phyloP scores from a whole-genome alignment of 2,329 filamentous ascomycete species.

The Xylaria sp. region DNA sequence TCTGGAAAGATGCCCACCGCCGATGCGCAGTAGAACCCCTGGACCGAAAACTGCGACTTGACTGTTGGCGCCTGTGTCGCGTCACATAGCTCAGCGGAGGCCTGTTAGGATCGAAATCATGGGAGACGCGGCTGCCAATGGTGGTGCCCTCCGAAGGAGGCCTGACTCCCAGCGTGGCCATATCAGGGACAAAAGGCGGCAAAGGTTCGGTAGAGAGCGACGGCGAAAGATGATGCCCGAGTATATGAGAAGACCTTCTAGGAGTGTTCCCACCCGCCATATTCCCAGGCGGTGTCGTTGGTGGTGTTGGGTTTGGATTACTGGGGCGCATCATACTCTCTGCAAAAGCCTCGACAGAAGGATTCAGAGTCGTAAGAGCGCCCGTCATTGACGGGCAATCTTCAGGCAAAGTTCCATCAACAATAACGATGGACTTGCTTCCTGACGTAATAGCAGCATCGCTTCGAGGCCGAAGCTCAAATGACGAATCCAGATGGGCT shows the following conservation, averaged over 20 bases:
- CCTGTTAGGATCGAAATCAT: slow-evolving; percentile 35
- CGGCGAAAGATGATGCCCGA: slow-evolving; percentile 47
- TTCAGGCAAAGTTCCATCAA: slow-evolving; percentile 66
- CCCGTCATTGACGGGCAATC: slow-evolving; percentile 57
- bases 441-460: slow-evolving; percentile 69
- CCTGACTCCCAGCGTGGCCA: slow-evolving; percentile 43
- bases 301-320: slow-evolving; percentile 59
- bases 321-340: slow-evolving; percentile 53
- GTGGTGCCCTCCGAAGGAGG: slow-evolving; percentile 38
- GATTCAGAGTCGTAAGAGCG: slow-evolving; percentile 46
- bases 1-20: slow-evolving; percentile 64
- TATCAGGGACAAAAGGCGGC: slow-evolving; percentile 52
- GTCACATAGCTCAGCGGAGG: slow-evolving; percentile 39
- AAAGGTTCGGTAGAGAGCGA: slow-evolving; percentile 45
- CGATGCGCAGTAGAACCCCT: slow-evolving; percentile 55
- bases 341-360: slow-evolving; percentile 56
- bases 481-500: slow-evolving; percentile 47
- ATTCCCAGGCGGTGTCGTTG: slow-evolving; percentile 60
- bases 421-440: slow-evolving; percentile 90
- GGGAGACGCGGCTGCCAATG: slow-evolving; percentile 38
- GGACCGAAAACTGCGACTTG: slow-evolving; percentile 53
- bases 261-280: slow-evolving; percentile 44
- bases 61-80: slow-evolving; percentile 50
- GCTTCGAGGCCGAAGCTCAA: slow-evolving; percentile 50
- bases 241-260: slow-evolving; percentile 57